Percentiles rank a stretch among this genome's conserved stretches.
Evolutionary conservation across 805 yeast genomes (phyloP).

Genomic region (Metschnikowia borealis): DNA sequence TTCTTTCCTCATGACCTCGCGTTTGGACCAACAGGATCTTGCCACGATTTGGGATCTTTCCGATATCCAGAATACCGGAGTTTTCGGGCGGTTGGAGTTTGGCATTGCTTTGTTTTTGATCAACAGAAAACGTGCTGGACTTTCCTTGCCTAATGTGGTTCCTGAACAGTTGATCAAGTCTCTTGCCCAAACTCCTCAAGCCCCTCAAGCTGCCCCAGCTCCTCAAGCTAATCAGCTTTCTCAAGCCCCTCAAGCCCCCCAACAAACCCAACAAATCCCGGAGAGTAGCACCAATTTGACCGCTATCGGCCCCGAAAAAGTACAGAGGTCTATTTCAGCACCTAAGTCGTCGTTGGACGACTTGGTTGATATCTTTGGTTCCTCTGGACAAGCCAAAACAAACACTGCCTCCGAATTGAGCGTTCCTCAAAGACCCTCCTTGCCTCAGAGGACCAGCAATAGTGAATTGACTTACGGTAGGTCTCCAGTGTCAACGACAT

Average conservation of each 20-base stretch:
- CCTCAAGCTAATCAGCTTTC: no score
- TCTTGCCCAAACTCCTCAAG: conserved; percentile 12
- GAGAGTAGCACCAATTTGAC: neutral
- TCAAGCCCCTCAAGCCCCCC: neutral
- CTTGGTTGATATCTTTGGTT: conserved; percentile 48
- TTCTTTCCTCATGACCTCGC: conserved; percentile 81
- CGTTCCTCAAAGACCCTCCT: conserved; percentile 10
- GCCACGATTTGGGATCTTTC: conserved; percentile 95
- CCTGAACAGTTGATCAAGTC: conserved; percentile 58
- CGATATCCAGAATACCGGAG: conserved; percentile 82
- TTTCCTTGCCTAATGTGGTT: conserved; percentile 69
- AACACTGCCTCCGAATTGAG: conserved; percentile 9
- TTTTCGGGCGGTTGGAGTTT: conserved; percentile 76
- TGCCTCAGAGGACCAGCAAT: conserved; percentile 28
- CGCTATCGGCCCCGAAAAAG: conserved; percentile 5
- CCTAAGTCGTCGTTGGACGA: conserved; percentile 59
- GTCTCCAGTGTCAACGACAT: conserved; percentile 41
- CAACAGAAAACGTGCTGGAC: conserved; percentile 77
- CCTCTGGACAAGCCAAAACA: conserved; percentile 17
- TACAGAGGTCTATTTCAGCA: conserved; percentile 18
- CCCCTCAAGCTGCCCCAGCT: conserved; percentile 12
- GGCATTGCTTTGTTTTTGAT: conserved; percentile 92
- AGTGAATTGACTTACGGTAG: conserved; percentile 28
- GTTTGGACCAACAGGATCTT: conserved; percentile 74
- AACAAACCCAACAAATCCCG: conserved; percentile 4